Percentiles rank a stretch among this genome's conserved stretches.
Evolutionary conservation across 768 basidiomycete species (phyloP).

Genomic region (Chalciporus chontae): DNA sequence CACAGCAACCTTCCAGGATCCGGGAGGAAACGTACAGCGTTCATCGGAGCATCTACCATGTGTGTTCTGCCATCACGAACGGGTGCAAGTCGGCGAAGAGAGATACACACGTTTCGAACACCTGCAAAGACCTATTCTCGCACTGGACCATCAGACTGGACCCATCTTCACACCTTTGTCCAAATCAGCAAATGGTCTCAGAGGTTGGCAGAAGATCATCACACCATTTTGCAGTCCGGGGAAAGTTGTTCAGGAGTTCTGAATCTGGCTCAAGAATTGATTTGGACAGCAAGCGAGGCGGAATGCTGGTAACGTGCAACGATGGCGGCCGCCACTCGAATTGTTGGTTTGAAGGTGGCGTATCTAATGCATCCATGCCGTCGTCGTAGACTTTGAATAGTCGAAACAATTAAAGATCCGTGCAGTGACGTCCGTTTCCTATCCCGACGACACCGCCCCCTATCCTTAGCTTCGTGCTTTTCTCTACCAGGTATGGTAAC

Average conservation of each 20-base stretch:
- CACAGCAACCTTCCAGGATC: not conserved
- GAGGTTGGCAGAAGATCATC: conserved; percentile 1
- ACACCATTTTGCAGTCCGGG: conserved; percentile 55
- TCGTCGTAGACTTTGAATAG: not conserved
- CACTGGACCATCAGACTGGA: conserved; percentile 62
- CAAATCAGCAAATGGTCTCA: not conserved
- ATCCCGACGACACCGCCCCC: no score
- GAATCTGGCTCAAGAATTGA: conserved; percentile 21
- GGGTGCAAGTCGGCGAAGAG: not conserved
- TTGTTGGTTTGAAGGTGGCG: not conserved
- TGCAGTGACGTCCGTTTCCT: no score
- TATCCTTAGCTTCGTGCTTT: no score
- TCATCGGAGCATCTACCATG: conserved; percentile 1
- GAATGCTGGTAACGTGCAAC: conserved; percentile 25
- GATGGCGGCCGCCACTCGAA: conserved; percentile 31
- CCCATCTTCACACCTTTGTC: conserved; percentile 70
- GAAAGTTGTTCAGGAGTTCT: conserved; percentile 43
- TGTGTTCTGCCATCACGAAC: not conserved
- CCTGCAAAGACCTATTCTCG: conserved; percentile 65
- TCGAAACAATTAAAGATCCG: no score
- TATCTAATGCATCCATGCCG: not conserved
- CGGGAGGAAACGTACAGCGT: not conserved
- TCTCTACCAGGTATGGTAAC: no score
- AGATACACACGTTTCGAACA: conserved; percentile 44
- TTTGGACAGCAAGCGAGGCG: conserved; percentile 7